These are phyloP conservation scores for Dichotomopilus funicola DNA, from an alignment of 2,329 filamentous ascomycete genomes.

Conservation along the genomic window DNA sequence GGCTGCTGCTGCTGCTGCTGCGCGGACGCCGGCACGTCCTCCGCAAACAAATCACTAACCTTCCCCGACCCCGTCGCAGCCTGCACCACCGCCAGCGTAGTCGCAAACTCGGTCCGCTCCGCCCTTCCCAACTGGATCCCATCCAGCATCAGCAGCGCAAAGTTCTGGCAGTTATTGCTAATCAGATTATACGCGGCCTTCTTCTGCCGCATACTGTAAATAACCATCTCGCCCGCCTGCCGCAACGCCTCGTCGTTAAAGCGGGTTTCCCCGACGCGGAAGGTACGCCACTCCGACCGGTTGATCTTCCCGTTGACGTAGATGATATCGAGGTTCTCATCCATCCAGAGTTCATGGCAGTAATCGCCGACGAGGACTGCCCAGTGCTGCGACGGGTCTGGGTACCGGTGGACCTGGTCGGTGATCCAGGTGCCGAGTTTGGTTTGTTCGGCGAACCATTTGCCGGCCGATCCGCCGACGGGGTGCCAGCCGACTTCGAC, in stretches of 20 bases:
- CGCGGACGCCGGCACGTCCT: conserved; percentile 26
- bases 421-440: conserved; percentile 51
- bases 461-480: conserved; percentile 48
- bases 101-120: conserved; percentile 43
- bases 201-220: conserved; percentile 43
- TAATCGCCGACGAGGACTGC: conserved; percentile 51
- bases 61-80: conserved; percentile 42
- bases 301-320: conserved; percentile 47
- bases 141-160: conserved; percentile 46
- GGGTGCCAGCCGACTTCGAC: conserved; percentile 55
- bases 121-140: conserved; percentile 44
- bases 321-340: conserved; percentile 50
- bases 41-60: conserved; percentile 46
- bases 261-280: conserved; percentile 44
- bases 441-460: conserved; percentile 53
- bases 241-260: conserved; percentile 50
- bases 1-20: conserved; percentile 29
- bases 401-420: conserved; percentile 46
- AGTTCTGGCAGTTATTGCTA: conserved; percentile 55
- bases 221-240: conserved; percentile 46
- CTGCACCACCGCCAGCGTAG: conserved; percentile 48
- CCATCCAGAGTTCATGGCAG: conserved; percentile 55
- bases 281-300: conserved; percentile 44
- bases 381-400: conserved; percentile 56
- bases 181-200: conserved; percentile 51